Conservation (phyloP, 768 basidiomycete species). For the Russula compacta region DNA sequence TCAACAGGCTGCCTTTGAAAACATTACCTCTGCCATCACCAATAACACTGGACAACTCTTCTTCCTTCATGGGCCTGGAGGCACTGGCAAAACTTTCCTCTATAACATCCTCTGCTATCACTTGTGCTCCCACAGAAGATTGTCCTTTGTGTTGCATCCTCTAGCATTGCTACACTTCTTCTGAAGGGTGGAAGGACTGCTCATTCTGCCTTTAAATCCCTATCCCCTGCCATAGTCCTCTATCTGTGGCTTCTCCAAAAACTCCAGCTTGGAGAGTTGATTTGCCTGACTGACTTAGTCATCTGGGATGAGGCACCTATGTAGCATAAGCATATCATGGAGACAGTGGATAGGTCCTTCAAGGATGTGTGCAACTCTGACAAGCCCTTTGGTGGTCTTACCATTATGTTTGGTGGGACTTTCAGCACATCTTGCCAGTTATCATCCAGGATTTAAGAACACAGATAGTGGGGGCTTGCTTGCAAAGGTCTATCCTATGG, state of each 20-base stretch:
- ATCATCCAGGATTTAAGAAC: too few relatives aligned
- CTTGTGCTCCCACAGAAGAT: background rate
- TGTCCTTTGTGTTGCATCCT: slow-evolving; percentile 42
- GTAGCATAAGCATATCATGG: background rate
- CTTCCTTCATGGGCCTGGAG: slow-evolving; percentile 39
- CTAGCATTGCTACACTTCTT: too few relatives aligned
- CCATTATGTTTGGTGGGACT: background rate
- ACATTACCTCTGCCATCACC: slow-evolving; percentile 18
- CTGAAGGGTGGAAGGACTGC: too few relatives aligned
- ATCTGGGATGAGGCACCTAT: background rate
- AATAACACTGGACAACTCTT: slow-evolving; percentile 23
- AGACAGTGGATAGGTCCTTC: background rate
- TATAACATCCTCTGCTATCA: slow-evolving; percentile 27
- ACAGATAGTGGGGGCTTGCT: too few relatives aligned
- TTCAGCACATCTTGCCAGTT: background rate
- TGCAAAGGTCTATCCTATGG: too few relatives aligned
- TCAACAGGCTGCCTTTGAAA: slow-evolving; percentile 19
- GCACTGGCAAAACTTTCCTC: slow-evolving; percentile 39
- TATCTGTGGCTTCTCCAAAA: background rate
- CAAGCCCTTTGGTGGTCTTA: background rate
- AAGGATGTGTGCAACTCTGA: background rate
- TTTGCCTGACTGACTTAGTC: background rate
- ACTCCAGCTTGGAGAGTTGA: background rate
- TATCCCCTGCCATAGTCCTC: slow-evolving; percentile 22
- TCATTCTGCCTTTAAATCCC: too few relatives aligned